Percentiles rank a stretch among this genome's conserved stretches.
phyloP scores from a whole-genome alignment of 2,329 filamentous ascomycete species.

The Erysiphe neolycopersici region DNA sequence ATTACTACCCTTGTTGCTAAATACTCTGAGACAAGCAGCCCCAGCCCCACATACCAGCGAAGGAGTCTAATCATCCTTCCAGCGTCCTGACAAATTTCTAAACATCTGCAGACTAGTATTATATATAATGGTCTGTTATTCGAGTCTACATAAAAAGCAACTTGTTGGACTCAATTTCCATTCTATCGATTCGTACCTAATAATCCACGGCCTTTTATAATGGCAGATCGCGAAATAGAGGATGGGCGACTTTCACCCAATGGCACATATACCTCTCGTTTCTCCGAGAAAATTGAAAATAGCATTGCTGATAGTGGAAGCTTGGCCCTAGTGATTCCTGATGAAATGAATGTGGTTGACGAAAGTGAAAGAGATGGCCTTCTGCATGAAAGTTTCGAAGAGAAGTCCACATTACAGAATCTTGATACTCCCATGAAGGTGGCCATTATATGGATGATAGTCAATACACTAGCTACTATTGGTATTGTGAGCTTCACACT shows the following conservation, averaged over 20 bases:
- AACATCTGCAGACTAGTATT: background rate
- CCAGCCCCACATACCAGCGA: no score
- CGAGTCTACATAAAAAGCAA: background rate
- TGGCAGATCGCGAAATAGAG: background rate
- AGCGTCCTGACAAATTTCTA: no score
- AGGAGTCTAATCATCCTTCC: no score
- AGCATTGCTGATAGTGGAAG: background rate
- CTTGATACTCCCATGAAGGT: constrained; percentile 14
- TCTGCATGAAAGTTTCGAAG: constrained; percentile 13
- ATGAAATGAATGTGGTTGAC: constrained; percentile 16
- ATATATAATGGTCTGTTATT: background rate
- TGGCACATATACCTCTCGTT: background rate
- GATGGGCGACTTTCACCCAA: background rate
- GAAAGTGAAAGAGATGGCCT: constrained; percentile 19
- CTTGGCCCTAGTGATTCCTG: constrained; percentile 1
- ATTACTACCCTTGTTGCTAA: background rate
- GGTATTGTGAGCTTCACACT: constrained; percentile 24
- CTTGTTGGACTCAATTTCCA: background rate
- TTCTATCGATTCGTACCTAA: background rate
- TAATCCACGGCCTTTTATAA: background rate
- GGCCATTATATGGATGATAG: constrained; percentile 26
- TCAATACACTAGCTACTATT: constrained; percentile 36
- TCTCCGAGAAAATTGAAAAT: background rate
- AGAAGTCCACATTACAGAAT: constrained; percentile 11
- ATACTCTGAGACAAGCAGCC: background rate